A percentile compares a stretch with the other conserved stretches of the same genome.
Evolutionary conservation across 768 basidiomycete genomes (phyloP).

Genomic region (Phaffia australis): DNA sequence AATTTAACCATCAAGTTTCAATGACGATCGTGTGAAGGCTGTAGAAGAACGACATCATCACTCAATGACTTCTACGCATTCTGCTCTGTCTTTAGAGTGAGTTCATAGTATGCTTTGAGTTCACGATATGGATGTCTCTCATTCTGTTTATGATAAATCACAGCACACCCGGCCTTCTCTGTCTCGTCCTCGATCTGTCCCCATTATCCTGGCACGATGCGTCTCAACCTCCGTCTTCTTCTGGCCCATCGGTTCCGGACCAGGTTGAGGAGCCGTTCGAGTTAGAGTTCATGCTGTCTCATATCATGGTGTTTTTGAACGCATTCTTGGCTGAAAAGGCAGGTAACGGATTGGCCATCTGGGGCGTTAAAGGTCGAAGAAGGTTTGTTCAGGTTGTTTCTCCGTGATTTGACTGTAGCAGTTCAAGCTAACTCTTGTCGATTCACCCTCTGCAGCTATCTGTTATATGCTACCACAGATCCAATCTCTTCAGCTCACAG

Average conservation of each 20-base stretch:
- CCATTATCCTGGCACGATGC: constrained; percentile 25
- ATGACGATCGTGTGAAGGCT: no score
- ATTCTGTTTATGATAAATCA: neutral
- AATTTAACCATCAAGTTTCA: no score
- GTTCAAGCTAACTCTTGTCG: neutral
- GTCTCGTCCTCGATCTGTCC: constrained; percentile 24
- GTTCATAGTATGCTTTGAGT: no score
- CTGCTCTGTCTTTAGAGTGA: no score
- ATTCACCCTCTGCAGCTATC: neutral
- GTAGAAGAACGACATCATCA: no score
- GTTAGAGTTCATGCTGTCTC: constrained; percentile 64
- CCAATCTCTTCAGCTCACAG: neutral
- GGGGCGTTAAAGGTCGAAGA: constrained; percentile 49
- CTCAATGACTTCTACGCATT: no score
- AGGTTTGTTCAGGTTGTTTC: constrained; percentile 3
- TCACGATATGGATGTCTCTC: no score
- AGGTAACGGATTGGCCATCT: constrained; percentile 86
- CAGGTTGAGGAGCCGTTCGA: constrained; percentile 45
- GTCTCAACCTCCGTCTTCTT: neutral
- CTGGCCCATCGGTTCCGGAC: neutral
- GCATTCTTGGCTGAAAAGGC: constrained; percentile 80
- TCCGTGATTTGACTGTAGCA: neutral
- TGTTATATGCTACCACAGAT: constrained; percentile 18
- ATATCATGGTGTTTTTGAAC: constrained; percentile 82
- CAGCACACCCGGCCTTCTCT: constrained; percentile 22